Evolutionary conservation across 2,329 filamentous ascomycete genomes (phyloP), one percentile per base, ranked within the genome.

Genomic region (Aspergillus novofumigatus): DNA sequence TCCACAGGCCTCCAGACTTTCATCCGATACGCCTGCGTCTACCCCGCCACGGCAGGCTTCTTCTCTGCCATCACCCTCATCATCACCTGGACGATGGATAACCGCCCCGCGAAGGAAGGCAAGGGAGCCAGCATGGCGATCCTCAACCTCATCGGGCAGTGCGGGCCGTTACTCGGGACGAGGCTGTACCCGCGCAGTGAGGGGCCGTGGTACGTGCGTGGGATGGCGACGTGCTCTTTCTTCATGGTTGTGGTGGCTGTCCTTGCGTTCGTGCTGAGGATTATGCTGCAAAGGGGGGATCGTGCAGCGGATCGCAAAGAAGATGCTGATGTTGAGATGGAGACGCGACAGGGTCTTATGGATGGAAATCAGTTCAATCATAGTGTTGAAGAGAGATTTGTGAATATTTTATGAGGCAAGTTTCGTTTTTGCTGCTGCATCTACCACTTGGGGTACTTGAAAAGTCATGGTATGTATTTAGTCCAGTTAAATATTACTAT

Each of bases 1-100:
- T 58, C 72, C 4, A 51, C 67, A 23, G 57, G 66, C 8, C 48
- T 71, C 3, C 73, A 77, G 54, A 72, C 69, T 47, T 63, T 71
- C 35, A 75, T 80, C 55, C 74, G 91, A 20, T 96, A 96, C 67
- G 65, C 87, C 5, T 89, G 86, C 55, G 81, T 96, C 7, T 96
- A 88, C 70, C 91, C 90, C 0, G 91, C 92, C 1, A 83, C 87
- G 1, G 78, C 86, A 0, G 92, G 92, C 3, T 94, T 96, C 75
- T 93, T 96, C 78, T 86, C 84, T 58, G 88, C 91, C 21, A 89
- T 96, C 56, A 91, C 91, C 0, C 81, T 96, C 32, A 88, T 92
- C 63, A 89, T 96, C 56, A 88, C 90, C 1, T 96, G 92, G 92
- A 90, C 84, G 38, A 84, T 96, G 68, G 95, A 96, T 69, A 96